Evolutionary conservation across 1,139 yeast genomes (phyloP), one percentile per base, ranked within the genome.

Genomic region (Yamadazyma songkhlaensis): DNA sequence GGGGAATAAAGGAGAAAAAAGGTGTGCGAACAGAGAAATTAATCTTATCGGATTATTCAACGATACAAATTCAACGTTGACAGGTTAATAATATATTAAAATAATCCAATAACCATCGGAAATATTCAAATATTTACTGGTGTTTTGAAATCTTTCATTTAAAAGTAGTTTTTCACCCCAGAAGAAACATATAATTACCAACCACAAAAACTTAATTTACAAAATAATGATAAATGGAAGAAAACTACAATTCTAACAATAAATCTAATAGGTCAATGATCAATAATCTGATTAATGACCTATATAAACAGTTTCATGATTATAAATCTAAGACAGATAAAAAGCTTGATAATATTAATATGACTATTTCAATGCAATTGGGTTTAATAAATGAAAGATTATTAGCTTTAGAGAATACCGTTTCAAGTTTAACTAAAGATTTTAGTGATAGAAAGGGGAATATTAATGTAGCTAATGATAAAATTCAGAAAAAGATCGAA

Each of bases 321-420:
- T 53, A 51, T 42, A 59, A 57, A 34, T 37, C 36, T 26, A 47
- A 48, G 29, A 51, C 49, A 25, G 55, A 54, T 34, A 54, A 53
- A 32, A 59, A 53, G 38, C 38, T 61, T n/a, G 51, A 48, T 29
- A 31, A 38, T 13, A n/a, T 48, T 3, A 46, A 41, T 24, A 39
- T 45, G 9, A 39, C 54, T 24, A 45, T 57, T n/a, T 47, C 54
- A 27, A 45, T 55, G 41, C 62, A 59, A 26, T 34, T 62, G 15
- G 58, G 58, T 34, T 52, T 53, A 26, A 48, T 62, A 17, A 53
- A 53, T 30, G 63, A 57, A 13, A 46, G 61, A 26, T 35, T 62
- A 8, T 56, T 51, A 6, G 32, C 28, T 3, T 26, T 51, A n/a
- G 52, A 49, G 25, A 23, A 12, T 2, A 32, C 29, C 7, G 29